Percentiles rank a stretch among this genome's conserved stretches.
phyloP scores from a whole-genome alignment of 2,329 filamentous ascomycete genomes.

The Colletotrichum higginsianum region DNA sequence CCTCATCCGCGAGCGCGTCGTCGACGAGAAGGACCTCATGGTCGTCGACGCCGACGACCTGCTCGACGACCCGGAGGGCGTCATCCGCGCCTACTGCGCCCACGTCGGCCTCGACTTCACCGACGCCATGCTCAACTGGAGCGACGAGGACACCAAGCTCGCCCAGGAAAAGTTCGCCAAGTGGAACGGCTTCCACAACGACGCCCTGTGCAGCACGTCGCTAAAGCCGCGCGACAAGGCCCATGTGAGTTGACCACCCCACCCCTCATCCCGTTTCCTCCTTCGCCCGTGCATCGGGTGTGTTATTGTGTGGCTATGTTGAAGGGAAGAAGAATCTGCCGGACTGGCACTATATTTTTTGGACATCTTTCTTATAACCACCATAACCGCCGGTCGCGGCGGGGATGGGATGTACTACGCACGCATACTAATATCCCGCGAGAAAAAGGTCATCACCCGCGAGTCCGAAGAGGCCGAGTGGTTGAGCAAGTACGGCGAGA shows the following conservation, averaged over 20 bases:
- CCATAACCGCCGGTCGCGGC: constrained; percentile 5
- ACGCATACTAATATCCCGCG: constrained; percentile 44
- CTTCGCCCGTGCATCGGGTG: not conserved
- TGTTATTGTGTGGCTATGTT: not conserved
- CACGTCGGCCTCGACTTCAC: constrained; percentile 84
- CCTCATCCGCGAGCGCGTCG: constrained; percentile 76
- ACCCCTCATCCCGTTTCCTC: constrained; percentile 10
- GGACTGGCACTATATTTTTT: not conserved
- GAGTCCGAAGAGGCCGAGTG: constrained; percentile 81
- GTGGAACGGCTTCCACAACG: constrained; percentile 97
- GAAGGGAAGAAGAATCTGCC: not conserved
- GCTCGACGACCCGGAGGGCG: constrained; percentile 84
- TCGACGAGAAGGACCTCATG: constrained; percentile 83
- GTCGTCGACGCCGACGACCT: constrained; percentile 95
- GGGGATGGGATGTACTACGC: constrained; percentile 19
- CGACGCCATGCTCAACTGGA: constrained; percentile 87
- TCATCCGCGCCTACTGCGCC: constrained; percentile 85
- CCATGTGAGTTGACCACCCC: constrained; percentile 62
- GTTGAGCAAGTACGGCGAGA: constrained; percentile 80
- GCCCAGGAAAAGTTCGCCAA: constrained; percentile 90
- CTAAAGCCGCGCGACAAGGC: constrained; percentile 79
- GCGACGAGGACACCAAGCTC: constrained; percentile 79
- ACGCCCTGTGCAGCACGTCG: constrained; percentile 86
- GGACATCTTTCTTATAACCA: not conserved
- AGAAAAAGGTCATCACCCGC: constrained; percentile 72